Percentiles rank a stretch among this genome's conserved stretches.
Evolutionary conservation across 192 early-diverging fungal species (phyloP).

Genomic region (Jimgerdemannia lactiflua): DNA sequence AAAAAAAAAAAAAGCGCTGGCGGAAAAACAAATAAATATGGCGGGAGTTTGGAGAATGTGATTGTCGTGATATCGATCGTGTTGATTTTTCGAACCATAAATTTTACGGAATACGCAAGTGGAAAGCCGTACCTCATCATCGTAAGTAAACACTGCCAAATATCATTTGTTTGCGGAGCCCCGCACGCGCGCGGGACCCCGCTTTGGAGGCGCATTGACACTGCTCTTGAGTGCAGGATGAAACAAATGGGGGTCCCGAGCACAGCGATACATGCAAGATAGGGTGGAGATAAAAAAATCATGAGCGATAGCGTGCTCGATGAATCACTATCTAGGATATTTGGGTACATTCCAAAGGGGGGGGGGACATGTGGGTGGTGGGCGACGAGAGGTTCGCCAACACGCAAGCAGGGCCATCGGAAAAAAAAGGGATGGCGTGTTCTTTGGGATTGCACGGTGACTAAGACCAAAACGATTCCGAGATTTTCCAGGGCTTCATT

Average conservation of each 20-base stretch:
- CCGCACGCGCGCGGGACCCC: too few species aligned
- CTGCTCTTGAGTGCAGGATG: too few species aligned
- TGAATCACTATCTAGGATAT: background rate
- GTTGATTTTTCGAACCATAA: too few species aligned
- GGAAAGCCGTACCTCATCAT: too few species aligned
- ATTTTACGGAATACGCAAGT: too few species aligned
- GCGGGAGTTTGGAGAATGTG: background rate
- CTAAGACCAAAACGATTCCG: background rate
- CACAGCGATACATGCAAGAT: background rate
- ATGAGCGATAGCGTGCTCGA: too few species aligned
- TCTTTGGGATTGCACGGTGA: background rate
- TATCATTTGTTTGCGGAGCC: too few species aligned
- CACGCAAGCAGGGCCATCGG: too few species aligned
- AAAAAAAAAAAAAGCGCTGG: background rate
- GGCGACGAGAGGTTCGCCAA: too few species aligned
- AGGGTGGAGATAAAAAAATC: background rate
- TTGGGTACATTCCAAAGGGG: background rate
- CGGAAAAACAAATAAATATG: too few species aligned
- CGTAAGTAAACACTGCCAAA: too few species aligned
- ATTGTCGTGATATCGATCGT: background rate
- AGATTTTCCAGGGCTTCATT: background rate
- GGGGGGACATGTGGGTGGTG: background rate
- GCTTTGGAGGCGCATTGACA: background rate
- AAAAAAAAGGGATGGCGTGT: background rate
- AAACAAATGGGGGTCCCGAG: too few species aligned